phyloP scores from a whole-genome alignment of 1,284 basidiomycete species.

The Psilocybe mexicana region DNA sequence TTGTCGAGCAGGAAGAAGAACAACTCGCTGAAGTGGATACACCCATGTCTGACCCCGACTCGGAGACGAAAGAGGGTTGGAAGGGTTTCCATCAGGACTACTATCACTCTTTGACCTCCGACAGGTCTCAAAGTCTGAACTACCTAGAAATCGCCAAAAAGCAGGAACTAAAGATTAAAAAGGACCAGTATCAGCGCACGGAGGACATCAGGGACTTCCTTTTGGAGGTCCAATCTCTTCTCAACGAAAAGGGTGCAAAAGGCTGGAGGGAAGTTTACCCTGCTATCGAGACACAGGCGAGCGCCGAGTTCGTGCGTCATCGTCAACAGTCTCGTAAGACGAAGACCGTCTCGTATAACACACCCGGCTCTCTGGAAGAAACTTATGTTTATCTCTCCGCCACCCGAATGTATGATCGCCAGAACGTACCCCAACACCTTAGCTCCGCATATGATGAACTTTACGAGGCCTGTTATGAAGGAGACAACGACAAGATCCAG shows the following conservation, averaged over 20 bases:
- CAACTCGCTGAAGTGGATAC: conserved; percentile 9
- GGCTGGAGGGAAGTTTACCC: conserved; percentile 43
- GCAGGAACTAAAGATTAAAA: conserved; percentile 10
- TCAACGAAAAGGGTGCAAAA: conserved; percentile 43
- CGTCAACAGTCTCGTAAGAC: neutral
- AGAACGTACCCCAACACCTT: conserved; percentile 31
- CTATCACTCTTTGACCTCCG: neutral
- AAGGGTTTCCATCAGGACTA: conserved; percentile 15
- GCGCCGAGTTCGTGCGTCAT: neutral
- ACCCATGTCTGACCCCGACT: neutral
- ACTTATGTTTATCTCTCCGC: neutral
- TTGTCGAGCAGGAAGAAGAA: conserved; percentile 17
- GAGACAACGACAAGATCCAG: conserved; percentile 50
- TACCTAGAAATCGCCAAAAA: neutral
- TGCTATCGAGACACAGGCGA: conserved; percentile 18
- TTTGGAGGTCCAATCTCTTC: conserved; percentile 34
- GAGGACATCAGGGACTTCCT: conserved; percentile 36
- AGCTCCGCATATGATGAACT: conserved; percentile 46
- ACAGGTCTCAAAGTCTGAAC: neutral
- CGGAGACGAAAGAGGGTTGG: conserved; percentile 24
- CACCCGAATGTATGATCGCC: conserved; percentile 12
- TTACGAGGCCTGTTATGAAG: conserved; percentile 51
- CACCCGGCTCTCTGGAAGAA: neutral
- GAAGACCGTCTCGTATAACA: neutral
- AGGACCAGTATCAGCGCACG: conserved; percentile 20